Conservation (phyloP, 1,284 basidiomycete genomes). For the Ceratobasidium papillatum region DNA sequence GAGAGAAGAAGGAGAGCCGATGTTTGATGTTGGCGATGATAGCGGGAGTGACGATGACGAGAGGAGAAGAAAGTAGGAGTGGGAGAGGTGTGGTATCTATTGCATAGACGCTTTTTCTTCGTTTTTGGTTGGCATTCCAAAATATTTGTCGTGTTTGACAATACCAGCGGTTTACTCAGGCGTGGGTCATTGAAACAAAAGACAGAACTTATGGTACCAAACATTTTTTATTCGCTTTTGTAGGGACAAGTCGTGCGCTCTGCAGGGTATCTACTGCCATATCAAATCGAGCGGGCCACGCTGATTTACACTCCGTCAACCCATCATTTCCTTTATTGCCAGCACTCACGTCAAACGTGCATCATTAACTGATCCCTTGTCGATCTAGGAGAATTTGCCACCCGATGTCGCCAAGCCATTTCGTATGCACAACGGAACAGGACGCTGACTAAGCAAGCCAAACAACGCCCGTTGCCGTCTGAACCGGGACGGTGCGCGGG, state of each 20-base stretch:
- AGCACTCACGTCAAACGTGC: background rate
- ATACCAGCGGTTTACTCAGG: background rate
- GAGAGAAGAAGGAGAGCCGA: constrained; percentile 53
- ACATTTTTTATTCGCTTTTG: too few relatives aligned
- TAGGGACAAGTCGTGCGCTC: too few relatives aligned
- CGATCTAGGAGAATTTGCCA: constrained; percentile 9
- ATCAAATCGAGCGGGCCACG: too few relatives aligned
- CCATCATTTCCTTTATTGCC: background rate
- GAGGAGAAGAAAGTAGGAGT: constrained; percentile 11
- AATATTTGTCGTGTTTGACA: constrained; percentile 18
- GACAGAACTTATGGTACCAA: too few relatives aligned
- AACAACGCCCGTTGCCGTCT: constrained; percentile 10
- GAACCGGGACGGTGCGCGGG: background rate
- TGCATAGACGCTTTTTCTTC: constrained; percentile 35
- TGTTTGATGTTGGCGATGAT: constrained; percentile 59
- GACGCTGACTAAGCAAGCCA: constrained; percentile 19
- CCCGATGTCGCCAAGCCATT: constrained; percentile 1
- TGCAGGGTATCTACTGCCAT: too few relatives aligned
- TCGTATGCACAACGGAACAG: constrained; percentile 10
- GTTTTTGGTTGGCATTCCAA: background rate
- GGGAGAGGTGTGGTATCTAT: constrained; percentile 27
- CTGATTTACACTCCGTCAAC: too few relatives aligned
- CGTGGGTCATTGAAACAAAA: too few relatives aligned
- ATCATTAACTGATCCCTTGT: background rate
- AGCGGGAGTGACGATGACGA: constrained; percentile 59